Percentiles rank a stretch among this genome's conserved stretches.
These are phyloP conservation scores for Diaporthe citrichinensis DNA, from an alignment of 2,329 filamentous ascomycete genomes.

Conservation along the genomic window DNA sequence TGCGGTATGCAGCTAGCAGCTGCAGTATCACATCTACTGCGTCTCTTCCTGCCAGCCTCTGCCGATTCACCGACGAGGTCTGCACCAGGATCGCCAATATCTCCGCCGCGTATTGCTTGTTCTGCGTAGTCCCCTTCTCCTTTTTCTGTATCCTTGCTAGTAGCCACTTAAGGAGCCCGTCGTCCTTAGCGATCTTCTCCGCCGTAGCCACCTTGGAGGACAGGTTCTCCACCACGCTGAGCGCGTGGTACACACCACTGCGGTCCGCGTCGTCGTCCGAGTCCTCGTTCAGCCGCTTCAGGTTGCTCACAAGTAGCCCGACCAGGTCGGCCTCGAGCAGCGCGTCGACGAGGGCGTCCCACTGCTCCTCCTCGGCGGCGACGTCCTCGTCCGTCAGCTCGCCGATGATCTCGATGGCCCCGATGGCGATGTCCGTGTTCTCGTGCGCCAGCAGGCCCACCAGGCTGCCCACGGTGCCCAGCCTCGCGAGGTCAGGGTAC, in stretches of 20 bases:
- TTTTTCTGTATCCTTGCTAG: conserved; percentile 79
- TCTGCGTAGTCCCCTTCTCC: conserved; percentile 79
- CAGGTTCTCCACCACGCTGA: conserved; percentile 88
- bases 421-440: conserved; percentile 96
- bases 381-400: conserved; percentile 97
- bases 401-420: conserved; percentile 87
- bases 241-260: conserved; percentile 86
- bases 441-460: conserved; percentile 91
- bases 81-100: conserved; percentile 91
- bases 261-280: conserved; percentile 76
- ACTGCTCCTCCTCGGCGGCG: conserved; percentile 82
- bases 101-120: conserved; percentile 96
- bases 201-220: conserved; percentile 78
- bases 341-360: conserved; percentile 80
- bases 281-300: conserved; percentile 84
- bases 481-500: conserved; percentile 83
- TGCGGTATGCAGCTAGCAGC: conserved; percentile 86
- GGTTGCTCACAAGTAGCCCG: conserved; percentile 81
- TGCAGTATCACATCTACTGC: conserved; percentile 86
- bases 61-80: conserved; percentile 76
- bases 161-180: conserved; percentile 81
- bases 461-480: conserved; percentile 80
- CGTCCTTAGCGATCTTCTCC: conserved; percentile 79
- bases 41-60: conserved; percentile 74
- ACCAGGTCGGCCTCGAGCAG: conserved; percentile 79